Evolutionary conservation across 805 yeast genomes (phyloP).

Genomic region (Kodamaea fukazawae): DNA sequence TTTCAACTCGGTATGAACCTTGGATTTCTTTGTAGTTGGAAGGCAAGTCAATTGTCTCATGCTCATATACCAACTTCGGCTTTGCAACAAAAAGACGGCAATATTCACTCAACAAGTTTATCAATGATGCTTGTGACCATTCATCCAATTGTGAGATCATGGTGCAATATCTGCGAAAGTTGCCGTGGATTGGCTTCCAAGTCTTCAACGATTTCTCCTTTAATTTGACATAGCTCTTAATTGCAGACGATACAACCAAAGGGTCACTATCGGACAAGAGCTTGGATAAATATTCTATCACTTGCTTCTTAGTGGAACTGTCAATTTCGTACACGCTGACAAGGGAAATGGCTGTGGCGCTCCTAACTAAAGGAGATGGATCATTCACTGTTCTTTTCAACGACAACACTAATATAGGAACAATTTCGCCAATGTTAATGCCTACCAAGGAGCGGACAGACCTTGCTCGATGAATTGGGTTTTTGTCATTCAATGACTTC

Average conservation of each 20-base stretch:
- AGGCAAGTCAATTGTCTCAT: slow-evolving; percentile 34
- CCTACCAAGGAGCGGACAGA: slow-evolving; percentile 80
- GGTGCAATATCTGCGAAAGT: slow-evolving; percentile 56
- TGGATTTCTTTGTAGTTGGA: slow-evolving; percentile 31
- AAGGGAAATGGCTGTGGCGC: slow-evolving; percentile 75
- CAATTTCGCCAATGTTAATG: slow-evolving; percentile 75
- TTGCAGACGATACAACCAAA: slow-evolving; percentile 66
- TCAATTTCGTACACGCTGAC: slow-evolving; percentile 46
- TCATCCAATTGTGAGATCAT: slow-evolving; percentile 57
- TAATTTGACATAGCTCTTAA: slow-evolving; percentile 53
- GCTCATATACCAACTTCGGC: slow-evolving; percentile 38
- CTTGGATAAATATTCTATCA: slow-evolving; percentile 47
- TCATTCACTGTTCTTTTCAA: slow-evolving; percentile 68
- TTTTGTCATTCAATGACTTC: slow-evolving; percentile 68
- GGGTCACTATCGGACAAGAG: slow-evolving; percentile 66
- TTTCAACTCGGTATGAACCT: slow-evolving; percentile 32
- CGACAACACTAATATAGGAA: slow-evolving; percentile 74
- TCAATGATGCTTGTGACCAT: slow-evolving; percentile 60
- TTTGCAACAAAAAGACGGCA: slow-evolving; percentile 56
- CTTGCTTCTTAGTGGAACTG: slow-evolving; percentile 43
- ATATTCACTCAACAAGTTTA: slow-evolving; percentile 68
- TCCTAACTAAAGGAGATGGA: slow-evolving; percentile 71
- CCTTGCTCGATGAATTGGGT: slow-evolving; percentile 64
- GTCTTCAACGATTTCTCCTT: slow-evolving; percentile 43
- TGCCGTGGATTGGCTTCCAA: slow-evolving; percentile 68